A percentile compares a stretch with the other conserved stretches of the same genome.
phyloP scores from a whole-genome alignment of 345 rosid genomes.

The Citropsis articulata region DNA sequence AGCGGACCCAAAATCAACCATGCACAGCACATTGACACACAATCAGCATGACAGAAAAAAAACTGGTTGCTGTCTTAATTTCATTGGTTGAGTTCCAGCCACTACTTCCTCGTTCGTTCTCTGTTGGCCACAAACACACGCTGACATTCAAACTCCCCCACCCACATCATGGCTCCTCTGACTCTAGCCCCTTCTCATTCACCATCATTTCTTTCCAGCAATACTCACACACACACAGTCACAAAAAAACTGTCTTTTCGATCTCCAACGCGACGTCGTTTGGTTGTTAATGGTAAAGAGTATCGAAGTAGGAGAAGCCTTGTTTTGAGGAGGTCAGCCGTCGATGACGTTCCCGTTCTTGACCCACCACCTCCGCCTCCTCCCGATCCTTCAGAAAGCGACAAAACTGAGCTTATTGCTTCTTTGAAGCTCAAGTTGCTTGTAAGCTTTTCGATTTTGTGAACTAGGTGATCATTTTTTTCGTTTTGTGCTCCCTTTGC shows the following conservation, averaged over 20 bases:
- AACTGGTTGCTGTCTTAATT: neutral
- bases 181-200: constrained; percentile 4
- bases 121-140: neutral
- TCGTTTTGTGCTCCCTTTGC: neutral
- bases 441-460: constrained; percentile 28
- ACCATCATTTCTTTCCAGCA: neutral
- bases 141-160: neutral
- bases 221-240: neutral
- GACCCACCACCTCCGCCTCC: constrained; percentile 41
- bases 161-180: constrained; percentile 15
- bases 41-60: neutral
- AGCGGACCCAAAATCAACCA: too few relatives aligned
- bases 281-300: neutral
- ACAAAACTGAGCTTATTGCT: constrained; percentile 21
- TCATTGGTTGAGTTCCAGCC: neutral
- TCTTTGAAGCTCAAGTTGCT: constrained; percentile 58
- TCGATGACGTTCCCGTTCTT: constrained; percentile 40
- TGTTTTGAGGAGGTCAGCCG: constrained; percentile 36
- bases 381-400: neutral
- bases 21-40: too few relatives aligned
- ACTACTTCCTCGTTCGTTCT: neutral
- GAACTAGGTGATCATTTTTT: neutral
- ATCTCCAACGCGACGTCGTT: constrained; percentile 9
- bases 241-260: neutral
- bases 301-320: constrained; percentile 19